These are phyloP conservation scores for Durio zibethinus DNA, from an alignment of 345 rosid species.

Conservation along the genomic window DNA sequence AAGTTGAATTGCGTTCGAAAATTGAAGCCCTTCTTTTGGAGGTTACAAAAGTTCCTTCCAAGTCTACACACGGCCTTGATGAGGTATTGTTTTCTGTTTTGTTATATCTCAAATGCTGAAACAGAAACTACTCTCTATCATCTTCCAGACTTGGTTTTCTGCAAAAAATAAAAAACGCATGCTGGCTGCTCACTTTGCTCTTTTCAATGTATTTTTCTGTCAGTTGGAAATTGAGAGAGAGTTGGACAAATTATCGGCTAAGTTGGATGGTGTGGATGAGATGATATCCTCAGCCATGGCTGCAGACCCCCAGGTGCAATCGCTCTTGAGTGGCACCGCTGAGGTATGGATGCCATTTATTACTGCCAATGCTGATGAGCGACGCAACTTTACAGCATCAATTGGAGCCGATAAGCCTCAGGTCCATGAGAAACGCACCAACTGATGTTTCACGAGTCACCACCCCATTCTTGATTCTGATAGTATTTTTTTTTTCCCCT, in stretches of 20 bases:
- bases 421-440: background rate
- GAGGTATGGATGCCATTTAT: slow-evolving; percentile 86
- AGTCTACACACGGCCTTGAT: slow-evolving; percentile 44
- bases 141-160: background rate
- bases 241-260: slow-evolving; percentile 76
- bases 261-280: slow-evolving; percentile 71
- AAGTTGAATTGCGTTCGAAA: slow-evolving; percentile 77
- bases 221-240: slow-evolving; percentile 79
- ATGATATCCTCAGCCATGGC: slow-evolving; percentile 75
- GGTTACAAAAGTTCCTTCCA: slow-evolving; percentile 71
- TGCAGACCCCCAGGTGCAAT: slow-evolving; percentile 67
- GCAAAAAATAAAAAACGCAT: background rate
- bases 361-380: slow-evolving; percentile 66
- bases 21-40: slow-evolving; percentile 83
- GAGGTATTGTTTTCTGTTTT: slow-evolving; percentile 36
- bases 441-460: background rate
- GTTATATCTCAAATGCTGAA: background rate
- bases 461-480: background rate
- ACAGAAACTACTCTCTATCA: background rate
- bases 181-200: background rate
- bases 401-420: slow-evolving; percentile 21
- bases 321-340: slow-evolving; percentile 71
- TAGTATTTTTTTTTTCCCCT: background rate
- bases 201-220: background rate
- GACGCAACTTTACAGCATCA: slow-evolving; percentile 59